Evolutionary conservation across 1,139 yeast species (phyloP).

Genomic region (Eremothecium coryli): DNA sequence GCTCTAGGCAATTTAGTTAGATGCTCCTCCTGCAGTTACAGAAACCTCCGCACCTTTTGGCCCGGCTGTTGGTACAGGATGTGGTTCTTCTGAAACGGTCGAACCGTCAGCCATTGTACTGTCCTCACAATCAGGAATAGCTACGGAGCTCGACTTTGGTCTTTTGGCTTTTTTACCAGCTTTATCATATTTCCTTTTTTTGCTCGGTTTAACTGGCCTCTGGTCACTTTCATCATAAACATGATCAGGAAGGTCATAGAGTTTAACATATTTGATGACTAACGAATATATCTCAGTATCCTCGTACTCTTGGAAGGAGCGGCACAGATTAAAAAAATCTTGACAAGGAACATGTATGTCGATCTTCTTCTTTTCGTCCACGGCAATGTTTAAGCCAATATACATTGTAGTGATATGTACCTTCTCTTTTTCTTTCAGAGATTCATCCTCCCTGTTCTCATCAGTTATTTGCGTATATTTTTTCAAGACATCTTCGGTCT

Average conservation of each 20-base stretch:
- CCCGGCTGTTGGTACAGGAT: constrained; percentile 1
- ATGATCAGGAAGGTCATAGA: constrained; percentile 73
- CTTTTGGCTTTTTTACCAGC: constrained; percentile 28
- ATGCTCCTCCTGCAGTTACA: constrained; percentile 4
- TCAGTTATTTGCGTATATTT: constrained; percentile 31
- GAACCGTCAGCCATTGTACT: constrained; percentile 4
- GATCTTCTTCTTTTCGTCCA: constrained; percentile 52
- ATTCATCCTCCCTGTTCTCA: constrained; percentile 31
- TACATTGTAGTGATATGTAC: constrained; percentile 68
- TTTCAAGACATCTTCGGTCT: constrained; percentile 36
- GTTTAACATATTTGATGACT: constrained; percentile 66
- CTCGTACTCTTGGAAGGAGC: constrained; percentile 62
- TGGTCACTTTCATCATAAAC: constrained; percentile 74
- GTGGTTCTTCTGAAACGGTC: constrained; percentile 4
- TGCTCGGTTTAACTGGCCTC: constrained; percentile 56
- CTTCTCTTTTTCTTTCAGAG: constrained; percentile 30
- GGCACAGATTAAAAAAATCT: constrained; percentile 74
- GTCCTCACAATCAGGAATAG: constrained; percentile 1
- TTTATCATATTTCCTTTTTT: constrained; percentile 32
- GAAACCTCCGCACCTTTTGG: constrained; percentile 2
- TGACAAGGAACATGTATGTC: constrained; percentile 89
- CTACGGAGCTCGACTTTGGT: constrained; percentile 6
- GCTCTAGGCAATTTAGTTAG: too few species aligned
- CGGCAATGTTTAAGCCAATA: constrained; percentile 65
- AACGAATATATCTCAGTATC: constrained; percentile 47